Percentiles rank a stretch among this genome's conserved stretches.
These are phyloP conservation scores for Favolaschia claudopus DNA, from an alignment of 768 basidiomycete genomes.

Conservation along the genomic window DNA sequence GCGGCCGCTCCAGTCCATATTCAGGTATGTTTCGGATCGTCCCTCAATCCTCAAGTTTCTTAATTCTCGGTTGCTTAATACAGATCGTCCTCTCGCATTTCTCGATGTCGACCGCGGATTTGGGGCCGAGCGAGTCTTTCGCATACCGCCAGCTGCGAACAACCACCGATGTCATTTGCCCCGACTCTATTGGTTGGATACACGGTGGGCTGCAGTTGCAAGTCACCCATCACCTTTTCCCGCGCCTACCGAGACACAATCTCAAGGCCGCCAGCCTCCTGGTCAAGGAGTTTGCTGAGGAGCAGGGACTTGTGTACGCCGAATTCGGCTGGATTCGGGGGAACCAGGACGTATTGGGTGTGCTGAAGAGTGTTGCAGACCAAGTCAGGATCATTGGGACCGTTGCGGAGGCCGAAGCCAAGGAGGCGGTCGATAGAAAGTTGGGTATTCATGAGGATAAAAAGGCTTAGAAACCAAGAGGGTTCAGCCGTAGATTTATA, in stretches of 20 bases:
- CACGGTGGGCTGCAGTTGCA: constrained; percentile 99
- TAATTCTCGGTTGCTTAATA: too few relatives aligned
- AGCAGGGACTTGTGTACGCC: constrained; percentile 85
- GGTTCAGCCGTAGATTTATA: constrained; percentile 5
- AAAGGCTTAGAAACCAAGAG: constrained; percentile 3
- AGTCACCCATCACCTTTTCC: constrained; percentile 97
- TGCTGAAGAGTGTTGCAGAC: constrained; percentile 84
- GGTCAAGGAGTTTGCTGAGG: constrained; percentile 88
- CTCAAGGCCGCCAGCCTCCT: constrained; percentile 80
- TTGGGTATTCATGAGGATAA: constrained; percentile 27
- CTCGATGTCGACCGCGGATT: constrained; percentile 90
- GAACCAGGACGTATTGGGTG: constrained; percentile 84
- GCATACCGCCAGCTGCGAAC: constrained; percentile 94
- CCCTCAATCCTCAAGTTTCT: background rate
- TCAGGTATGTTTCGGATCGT: constrained; percentile 64
- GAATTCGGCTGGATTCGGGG: constrained; percentile 92
- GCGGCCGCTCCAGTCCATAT: constrained; percentile 92
- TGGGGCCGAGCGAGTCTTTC: constrained; percentile 92
- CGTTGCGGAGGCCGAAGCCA: constrained; percentile 81
- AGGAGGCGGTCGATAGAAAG: constrained; percentile 65
- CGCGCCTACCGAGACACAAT: constrained; percentile 93
- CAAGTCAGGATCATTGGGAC: constrained; percentile 84
- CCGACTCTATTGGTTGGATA: constrained; percentile 81
- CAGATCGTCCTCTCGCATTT: constrained; percentile 98
- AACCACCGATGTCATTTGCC: constrained; percentile 95